A percentile compares a stretch with the other conserved stretches of the same genome.
These are phyloP conservation scores for Gautieria morchelliformis DNA, from an alignment of 768 basidiomycete species.

Conservation along the genomic window DNA sequence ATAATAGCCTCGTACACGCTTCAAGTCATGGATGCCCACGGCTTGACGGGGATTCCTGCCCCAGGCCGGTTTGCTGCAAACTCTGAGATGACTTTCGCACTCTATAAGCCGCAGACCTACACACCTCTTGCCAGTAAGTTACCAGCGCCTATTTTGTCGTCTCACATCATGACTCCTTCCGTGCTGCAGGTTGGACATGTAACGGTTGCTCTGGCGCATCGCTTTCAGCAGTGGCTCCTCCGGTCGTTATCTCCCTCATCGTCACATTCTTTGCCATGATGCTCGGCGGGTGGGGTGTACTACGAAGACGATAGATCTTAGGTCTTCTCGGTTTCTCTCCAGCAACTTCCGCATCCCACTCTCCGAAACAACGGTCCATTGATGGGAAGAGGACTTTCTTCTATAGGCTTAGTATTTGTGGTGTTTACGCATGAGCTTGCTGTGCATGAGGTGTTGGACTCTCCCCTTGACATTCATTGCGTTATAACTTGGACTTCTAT, in stretches of 20 bases:
- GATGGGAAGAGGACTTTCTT: background rate
- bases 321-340: background rate
- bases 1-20: conserved; percentile 71
- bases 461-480: background rate
- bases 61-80: conserved; percentile 66
- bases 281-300: conserved; percentile 11
- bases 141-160: background rate
- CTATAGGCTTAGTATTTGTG: background rate
- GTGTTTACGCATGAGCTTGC: background rate
- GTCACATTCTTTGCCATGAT: conserved; percentile 11
- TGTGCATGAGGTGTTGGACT: background rate
- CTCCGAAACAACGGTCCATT: too few relatives aligned
- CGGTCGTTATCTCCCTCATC: conserved; percentile 14
- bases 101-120: conserved; percentile 72
- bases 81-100: conserved; percentile 63
- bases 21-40: conserved; percentile 74
- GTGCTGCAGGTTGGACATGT: conserved; percentile 26
- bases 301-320: conserved; percentile 6
- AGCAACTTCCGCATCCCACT: background rate
- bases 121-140: conserved; percentile 46
- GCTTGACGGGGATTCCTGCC: conserved; percentile 45
- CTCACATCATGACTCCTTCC: background rate
- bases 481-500: background rate
- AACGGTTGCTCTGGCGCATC: conserved; percentile 25
- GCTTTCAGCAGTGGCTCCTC: conserved; percentile 14